A percentile compares a stretch with the other conserved stretches of the same genome.
phyloP scores from a whole-genome alignment of 257 asterid genomes.

The Solanum paucissectum region DNA sequence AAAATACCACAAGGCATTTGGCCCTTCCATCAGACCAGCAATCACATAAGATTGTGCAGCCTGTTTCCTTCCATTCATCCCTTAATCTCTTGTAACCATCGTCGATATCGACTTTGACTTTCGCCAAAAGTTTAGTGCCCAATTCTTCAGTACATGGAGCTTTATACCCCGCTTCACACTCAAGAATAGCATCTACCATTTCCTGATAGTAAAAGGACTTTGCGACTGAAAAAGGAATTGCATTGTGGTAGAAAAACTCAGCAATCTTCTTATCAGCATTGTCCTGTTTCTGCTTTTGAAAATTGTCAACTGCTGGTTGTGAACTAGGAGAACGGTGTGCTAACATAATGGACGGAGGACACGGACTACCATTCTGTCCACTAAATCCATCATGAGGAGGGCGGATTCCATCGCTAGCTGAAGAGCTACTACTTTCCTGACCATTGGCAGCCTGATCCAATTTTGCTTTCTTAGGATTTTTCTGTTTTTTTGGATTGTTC shows the following conservation, averaged over 20 bases:
- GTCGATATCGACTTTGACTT: constrained; percentile 16
- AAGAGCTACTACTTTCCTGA: constrained; percentile 29
- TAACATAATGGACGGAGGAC: constrained; percentile 23
- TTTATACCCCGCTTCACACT: constrained; percentile 27
- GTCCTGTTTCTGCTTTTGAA: constrained; percentile 22
- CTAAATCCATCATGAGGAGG: constrained; percentile 23
- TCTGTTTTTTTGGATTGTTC: constrained; percentile 26
- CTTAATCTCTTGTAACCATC: constrained; percentile 9
- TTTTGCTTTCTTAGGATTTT: constrained; percentile 21
- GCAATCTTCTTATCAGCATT: constrained; percentile 35
- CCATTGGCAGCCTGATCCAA: constrained; percentile 17
- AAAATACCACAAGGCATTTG: constrained; percentile 19
- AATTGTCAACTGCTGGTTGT: constrained; percentile 10
- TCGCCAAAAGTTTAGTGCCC: constrained; percentile 17
- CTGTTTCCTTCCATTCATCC: constrained; percentile 31
- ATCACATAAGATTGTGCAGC: constrained; percentile 35
- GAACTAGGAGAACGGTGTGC: constrained; percentile 12
- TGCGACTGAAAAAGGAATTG: constrained; percentile 29
- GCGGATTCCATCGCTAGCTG: constrained; percentile 24
- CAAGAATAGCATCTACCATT: constrained; percentile 31
- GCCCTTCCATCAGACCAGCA: constrained; percentile 20
- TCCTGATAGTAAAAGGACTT: constrained; percentile 22
- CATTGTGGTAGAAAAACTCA: constrained; percentile 30
- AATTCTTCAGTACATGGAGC: constrained; percentile 25
- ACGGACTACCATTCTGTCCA: constrained; percentile 19